These are phyloP conservation scores for Acanthamoeba rhysodes DNA, from an alignment of 208 protist species.

Conservation along the genomic window DNA sequence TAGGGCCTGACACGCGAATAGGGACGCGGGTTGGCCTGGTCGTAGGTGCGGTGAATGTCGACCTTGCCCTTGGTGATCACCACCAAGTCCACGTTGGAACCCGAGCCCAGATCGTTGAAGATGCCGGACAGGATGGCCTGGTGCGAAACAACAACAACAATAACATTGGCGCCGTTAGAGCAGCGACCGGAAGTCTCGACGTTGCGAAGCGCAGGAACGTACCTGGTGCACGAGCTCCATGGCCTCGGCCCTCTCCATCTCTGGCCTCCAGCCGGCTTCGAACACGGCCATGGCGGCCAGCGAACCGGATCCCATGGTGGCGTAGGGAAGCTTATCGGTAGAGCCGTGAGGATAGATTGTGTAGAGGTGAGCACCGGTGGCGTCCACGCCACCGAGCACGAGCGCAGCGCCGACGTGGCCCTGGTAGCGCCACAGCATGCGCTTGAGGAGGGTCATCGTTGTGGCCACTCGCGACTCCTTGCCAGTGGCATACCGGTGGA, in stretches of 20 bases:
- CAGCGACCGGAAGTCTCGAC: too few species aligned
- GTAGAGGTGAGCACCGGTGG: constrained; percentile 96
- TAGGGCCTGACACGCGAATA: constrained; percentile 84
- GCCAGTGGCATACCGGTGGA: constrained; percentile 97
- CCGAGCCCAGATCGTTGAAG: constrained; percentile 99
- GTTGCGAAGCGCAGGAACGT: too few species aligned
- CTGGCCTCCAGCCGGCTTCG: constrained; percentile 97
- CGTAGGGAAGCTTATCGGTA: constrained; percentile 98
- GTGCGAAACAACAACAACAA: background rate
- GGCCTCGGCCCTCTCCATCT: constrained; percentile 97
- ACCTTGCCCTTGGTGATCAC: constrained; percentile 94
- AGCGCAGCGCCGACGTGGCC: constrained; percentile 99
- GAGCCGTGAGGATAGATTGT: constrained; percentile 99
- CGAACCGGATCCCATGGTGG: constrained; percentile 99
- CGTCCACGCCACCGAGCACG: constrained; percentile 99
- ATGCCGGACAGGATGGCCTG: constrained; percentile 99
- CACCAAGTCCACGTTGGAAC: constrained; percentile 99
- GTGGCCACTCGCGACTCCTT: constrained; percentile 97
- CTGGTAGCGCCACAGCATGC: constrained; percentile 98
- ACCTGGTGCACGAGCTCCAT: constrained; percentile 97
- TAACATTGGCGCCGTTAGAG: too few species aligned
- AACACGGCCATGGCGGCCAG: constrained; percentile 99
- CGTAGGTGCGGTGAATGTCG: constrained; percentile 84
- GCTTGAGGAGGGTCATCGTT: constrained; percentile 98
- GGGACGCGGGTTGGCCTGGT: constrained; percentile 87